These are phyloP conservation scores for Castanea crenata DNA, from an alignment of 306 rosid species.

Conservation along the genomic window DNA sequence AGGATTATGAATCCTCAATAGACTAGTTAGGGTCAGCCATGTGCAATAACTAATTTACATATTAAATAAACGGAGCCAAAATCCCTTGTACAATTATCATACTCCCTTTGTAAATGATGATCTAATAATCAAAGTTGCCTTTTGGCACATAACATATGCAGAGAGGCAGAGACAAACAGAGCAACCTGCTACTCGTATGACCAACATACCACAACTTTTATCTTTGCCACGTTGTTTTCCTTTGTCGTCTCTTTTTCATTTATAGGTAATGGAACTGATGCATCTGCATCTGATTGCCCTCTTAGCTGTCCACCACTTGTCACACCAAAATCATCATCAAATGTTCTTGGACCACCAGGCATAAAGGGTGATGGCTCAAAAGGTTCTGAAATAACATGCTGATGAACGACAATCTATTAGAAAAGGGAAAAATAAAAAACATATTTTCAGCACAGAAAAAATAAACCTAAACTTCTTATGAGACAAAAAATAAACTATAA, in stretches of 20 bases:
- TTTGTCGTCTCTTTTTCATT: slow-evolving; percentile 66
- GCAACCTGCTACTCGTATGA: not conserved
- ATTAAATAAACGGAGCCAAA: not conserved
- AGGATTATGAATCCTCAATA: too few relatives aligned
- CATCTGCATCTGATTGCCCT: slow-evolving; percentile 53
- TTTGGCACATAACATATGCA: not conserved
- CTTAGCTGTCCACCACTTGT: slow-evolving; percentile 53
- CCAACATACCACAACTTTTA: slow-evolving; percentile 95
- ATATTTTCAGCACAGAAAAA: not conserved
- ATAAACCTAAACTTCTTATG: not conserved
- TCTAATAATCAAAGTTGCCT: not conserved
- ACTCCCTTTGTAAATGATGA: not conserved
- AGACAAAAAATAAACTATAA: not conserved
- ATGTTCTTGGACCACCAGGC: slow-evolving; percentile 60
- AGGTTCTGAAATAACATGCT: slow-evolving; percentile 88
- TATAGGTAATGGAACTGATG: slow-evolving; percentile 41
- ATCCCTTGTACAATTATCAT: not conserved
- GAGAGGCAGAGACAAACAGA: not conserved
- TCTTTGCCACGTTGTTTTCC: slow-evolving; percentile 89
- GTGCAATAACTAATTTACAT: not conserved
- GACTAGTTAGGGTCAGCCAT: too few relatives aligned
- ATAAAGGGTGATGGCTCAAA: slow-evolving; percentile 92
- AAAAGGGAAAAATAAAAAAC: not conserved
- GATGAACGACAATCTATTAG: slow-evolving; percentile 22
- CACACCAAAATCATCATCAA: slow-evolving; percentile 62